phyloP scores from a whole-genome alignment of 768 basidiomycete genomes.

The Termitomyces sp. region DNA sequence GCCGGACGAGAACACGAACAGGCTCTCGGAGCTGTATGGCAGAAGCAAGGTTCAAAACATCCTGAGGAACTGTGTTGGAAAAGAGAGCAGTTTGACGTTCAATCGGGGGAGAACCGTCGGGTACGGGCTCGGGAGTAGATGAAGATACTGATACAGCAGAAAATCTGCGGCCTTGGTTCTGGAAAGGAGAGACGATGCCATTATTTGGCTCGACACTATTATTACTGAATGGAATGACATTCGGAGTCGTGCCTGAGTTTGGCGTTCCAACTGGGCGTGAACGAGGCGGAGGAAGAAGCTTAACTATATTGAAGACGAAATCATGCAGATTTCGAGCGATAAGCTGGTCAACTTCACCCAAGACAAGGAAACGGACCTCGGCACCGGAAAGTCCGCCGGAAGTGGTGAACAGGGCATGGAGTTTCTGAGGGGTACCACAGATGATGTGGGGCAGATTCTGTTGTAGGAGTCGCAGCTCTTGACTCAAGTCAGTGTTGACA shows the following conservation, averaged over 20 bases:
- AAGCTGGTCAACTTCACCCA: constrained; percentile 97
- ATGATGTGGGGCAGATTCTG: constrained; percentile 95
- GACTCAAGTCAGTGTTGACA: constrained; percentile 57
- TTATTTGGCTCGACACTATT: constrained; percentile 45
- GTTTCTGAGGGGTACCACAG: constrained; percentile 95
- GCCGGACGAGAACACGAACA: constrained; percentile 93
- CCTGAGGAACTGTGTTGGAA: constrained; percentile 97
- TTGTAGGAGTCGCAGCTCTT: constrained; percentile 81
- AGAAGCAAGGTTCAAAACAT: constrained; percentile 93
- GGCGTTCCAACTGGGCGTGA: constrained; percentile 59
- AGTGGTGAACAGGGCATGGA: constrained; percentile 86
- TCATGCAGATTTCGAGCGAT: constrained; percentile 97
- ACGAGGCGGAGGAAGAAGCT: constrained; percentile 85
- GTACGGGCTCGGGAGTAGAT: constrained; percentile 35
- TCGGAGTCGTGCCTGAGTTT: constrained; percentile 28
- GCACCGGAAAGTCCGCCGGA: constrained; percentile 75
- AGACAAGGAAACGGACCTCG: constrained; percentile 89
- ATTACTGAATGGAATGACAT: constrained; percentile 39
- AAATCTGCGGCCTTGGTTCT: constrained; percentile 51
- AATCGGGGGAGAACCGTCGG: constrained; percentile 37
- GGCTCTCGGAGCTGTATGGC: constrained; percentile 94
- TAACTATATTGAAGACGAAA: constrained; percentile 91
- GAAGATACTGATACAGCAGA: constrained; percentile 54
- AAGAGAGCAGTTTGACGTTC: constrained; percentile 94
- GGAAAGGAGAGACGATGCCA: constrained; percentile 35